phyloP scores from a whole-genome alignment of 257 asterid genomes.

The Linderniella brevidens region DNA sequence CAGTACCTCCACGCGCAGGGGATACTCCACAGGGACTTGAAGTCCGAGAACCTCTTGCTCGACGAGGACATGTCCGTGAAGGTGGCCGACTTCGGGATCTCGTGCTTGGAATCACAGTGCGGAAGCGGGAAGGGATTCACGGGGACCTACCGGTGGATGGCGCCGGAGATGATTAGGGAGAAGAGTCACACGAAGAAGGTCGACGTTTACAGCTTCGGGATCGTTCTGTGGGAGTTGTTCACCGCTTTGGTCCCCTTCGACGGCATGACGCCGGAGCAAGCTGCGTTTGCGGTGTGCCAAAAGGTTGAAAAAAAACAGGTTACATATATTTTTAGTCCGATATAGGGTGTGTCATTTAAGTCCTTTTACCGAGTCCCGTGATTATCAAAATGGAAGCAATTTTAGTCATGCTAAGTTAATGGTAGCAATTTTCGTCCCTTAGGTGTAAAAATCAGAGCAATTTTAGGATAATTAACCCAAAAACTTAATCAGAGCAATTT shows the following conservation, averaged over 20 bases:
- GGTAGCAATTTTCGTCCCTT: too few species aligned
- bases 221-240: slow-evolving; percentile 85
- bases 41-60: slow-evolving; percentile 80
- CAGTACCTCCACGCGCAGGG: slow-evolving; percentile 83
- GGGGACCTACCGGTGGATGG: slow-evolving; percentile 99
- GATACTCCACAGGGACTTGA: slow-evolving; percentile 88
- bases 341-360: too few species aligned
- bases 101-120: slow-evolving; percentile 87
- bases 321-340: neutral
- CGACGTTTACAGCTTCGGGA: slow-evolving; percentile 83
- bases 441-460: too few species aligned
- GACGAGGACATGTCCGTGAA: slow-evolving; percentile 80
- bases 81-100: slow-evolving; percentile 92
- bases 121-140: slow-evolving; percentile 92
- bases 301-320: slow-evolving; percentile 28
- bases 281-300: slow-evolving; percentile 96
- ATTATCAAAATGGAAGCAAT: too few species aligned
- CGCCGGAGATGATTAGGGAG: slow-evolving; percentile 94
- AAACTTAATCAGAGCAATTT: too few species aligned
- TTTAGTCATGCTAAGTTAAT: too few species aligned
- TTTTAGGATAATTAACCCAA: too few species aligned
- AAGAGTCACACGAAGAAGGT: slow-evolving; percentile 88
- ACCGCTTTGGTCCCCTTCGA: slow-evolving; percentile 87
- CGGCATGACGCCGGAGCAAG: slow-evolving; percentile 93
- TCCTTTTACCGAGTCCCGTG: too few species aligned